These are phyloP conservation scores for Neovahlkampfia damariscottae DNA, from an alignment of 78 protist species.

Conservation along the genomic window DNA sequence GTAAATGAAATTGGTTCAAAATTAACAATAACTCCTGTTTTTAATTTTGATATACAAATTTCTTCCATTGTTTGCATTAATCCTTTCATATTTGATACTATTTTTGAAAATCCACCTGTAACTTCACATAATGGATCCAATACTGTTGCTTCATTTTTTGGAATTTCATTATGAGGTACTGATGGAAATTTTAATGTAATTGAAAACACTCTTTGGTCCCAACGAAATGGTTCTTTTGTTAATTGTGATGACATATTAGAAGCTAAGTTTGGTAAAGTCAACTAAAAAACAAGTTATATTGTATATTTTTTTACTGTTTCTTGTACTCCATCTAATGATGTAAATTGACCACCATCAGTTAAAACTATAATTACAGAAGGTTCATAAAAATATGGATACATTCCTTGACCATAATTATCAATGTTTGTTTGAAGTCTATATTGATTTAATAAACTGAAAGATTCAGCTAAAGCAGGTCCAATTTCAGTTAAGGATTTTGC, in stretches of 20 bases:
- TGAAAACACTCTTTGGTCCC: slow-evolving; percentile 2
- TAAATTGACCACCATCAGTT: neutral
- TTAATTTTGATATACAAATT: neutral
- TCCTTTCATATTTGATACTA: neutral
- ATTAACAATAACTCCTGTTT: neutral
- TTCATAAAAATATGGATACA: neutral
- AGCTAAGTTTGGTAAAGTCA: neutral
- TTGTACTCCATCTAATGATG: neutral
- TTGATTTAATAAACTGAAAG: neutral
- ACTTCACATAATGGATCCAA: neutral
- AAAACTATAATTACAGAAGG: neutral
- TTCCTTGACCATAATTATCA: neutral
- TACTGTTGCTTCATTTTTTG: neutral
- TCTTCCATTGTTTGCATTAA: neutral
- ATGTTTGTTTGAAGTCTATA: neutral
- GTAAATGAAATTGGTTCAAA: neutral
- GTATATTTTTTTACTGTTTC: neutral
- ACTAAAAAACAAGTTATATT: neutral
- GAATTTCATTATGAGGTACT: neutral
- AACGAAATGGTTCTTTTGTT: neutral
- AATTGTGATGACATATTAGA: neutral
- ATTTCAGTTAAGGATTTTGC: neutral
- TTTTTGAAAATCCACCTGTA: neutral
- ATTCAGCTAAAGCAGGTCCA: neutral
- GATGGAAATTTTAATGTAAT: neutral